Evolutionary conservation across 2,329 filamentous ascomycete species (phyloP).

Genomic region (Ophiosphaerella korrae): DNA sequence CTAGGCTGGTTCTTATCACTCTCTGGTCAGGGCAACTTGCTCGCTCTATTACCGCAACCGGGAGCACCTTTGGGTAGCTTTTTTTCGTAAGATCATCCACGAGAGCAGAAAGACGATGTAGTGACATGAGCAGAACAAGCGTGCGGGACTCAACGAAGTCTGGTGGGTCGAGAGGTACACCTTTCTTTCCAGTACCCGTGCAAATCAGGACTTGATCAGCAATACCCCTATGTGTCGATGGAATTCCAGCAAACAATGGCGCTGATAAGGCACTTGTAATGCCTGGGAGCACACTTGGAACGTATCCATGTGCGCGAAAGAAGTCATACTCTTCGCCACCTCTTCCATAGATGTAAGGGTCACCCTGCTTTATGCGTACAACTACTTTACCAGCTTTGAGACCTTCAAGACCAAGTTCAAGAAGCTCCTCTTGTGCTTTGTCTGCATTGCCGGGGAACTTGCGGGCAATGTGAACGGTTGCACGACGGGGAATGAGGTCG

Average conservation of each 20-base stretch:
- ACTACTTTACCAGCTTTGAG: constrained; percentile 75
- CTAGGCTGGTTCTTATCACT: constrained; percentile 85
- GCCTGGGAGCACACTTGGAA: constrained; percentile 78
- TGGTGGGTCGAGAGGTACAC: constrained; percentile 79
- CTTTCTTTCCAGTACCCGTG: constrained; percentile 92
- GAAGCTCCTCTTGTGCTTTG: constrained; percentile 86
- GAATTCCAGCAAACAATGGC: constrained; percentile 85
- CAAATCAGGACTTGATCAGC: constrained; percentile 95
- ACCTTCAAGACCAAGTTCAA: constrained; percentile 75
- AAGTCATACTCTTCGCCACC: constrained; percentile 91
- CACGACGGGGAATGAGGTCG: constrained; percentile 86
- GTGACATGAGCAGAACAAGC: constrained; percentile 91
- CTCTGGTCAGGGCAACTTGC: constrained; percentile 94
- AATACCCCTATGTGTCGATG: constrained; percentile 84
- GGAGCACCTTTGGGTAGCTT: constrained; percentile 75
- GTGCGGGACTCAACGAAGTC: constrained; percentile 78
- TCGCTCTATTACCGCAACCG: constrained; percentile 90
- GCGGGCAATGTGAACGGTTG: constrained; percentile 86
- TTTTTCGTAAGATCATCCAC: constrained; percentile 66
- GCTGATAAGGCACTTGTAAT: constrained; percentile 88
- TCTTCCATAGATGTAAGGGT: constrained; percentile 94
- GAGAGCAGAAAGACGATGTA: constrained; percentile 80
- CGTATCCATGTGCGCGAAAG: constrained; percentile 74
- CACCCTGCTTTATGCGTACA: constrained; percentile 90
- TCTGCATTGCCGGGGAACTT: constrained; percentile 99